phyloP scores from a whole-genome alignment of 2,329 filamentous ascomycete genomes.

The Ophiostoma ulmi region DNA sequence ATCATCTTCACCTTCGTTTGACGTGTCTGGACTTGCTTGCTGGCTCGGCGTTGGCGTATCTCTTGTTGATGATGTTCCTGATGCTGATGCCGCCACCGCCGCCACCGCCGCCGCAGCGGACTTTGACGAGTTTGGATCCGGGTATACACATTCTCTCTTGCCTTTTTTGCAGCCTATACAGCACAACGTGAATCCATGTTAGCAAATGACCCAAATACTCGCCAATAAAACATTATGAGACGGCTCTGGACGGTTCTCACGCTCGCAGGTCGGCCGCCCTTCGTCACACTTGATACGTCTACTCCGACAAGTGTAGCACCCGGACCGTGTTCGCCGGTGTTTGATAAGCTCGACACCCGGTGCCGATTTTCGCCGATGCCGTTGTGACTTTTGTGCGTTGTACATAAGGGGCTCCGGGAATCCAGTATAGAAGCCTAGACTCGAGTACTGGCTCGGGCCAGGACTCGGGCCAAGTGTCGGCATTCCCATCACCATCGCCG shows the following conservation, averaged over 20 bases:
- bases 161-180: conserved; percentile 79
- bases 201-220: background rate
- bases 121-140: conserved; percentile 57
- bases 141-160: conserved; percentile 83
- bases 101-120: conserved; percentile 29
- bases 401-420: conserved; percentile 48
- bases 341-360: conserved; percentile 68
- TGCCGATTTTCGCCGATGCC: conserved; percentile 49
- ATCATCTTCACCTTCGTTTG: conserved; percentile 50
- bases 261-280: conserved; percentile 76
- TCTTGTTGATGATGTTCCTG: background rate
- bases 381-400: conserved; percentile 43
- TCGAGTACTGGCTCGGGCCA: conserved; percentile 43
- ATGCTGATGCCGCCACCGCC: conserved; percentile 26
- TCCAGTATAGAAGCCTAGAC: conserved; percentile 46
- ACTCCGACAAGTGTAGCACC: conserved; percentile 86
- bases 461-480: conserved; percentile 30
- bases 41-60: conserved; percentile 32
- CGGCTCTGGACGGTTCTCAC: conserved; percentile 39
- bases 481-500: conserved; percentile 32
- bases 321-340: conserved; percentile 86
- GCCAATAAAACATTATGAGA: background rate
- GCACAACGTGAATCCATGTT: background rate
- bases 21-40: conserved; percentile 49
- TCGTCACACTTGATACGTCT: conserved; percentile 96